phyloP scores from a whole-genome alignment of 352 stramenopile genomes.

The Pythium apleroticum region DNA sequence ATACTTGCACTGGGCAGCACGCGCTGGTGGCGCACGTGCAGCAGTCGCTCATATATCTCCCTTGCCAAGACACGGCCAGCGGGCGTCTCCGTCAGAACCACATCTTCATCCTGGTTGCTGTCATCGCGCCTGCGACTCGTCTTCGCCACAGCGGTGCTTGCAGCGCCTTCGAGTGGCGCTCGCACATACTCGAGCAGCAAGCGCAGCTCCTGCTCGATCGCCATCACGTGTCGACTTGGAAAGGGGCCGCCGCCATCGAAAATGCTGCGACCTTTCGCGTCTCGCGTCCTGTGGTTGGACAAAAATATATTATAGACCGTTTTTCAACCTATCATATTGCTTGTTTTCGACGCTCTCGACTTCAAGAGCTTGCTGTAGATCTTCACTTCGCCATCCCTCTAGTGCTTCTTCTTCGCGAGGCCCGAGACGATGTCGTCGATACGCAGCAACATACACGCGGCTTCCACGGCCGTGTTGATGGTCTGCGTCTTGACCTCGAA shows the following conservation, averaged over 20 bases:
- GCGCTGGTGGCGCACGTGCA: constrained; percentile 34
- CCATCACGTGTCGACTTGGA: constrained; percentile 33
- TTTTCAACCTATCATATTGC: constrained; percentile 33
- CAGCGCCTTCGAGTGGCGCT: constrained; percentile 22
- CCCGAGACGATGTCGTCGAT: constrained; percentile 99
- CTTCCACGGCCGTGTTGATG: constrained; percentile 99
- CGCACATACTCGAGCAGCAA: constrained; percentile 46
- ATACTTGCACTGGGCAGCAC: constrained; percentile 31
- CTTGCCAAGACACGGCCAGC: constrained; percentile 26
- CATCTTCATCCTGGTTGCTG: neutral
- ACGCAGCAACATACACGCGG: constrained; percentile 95
- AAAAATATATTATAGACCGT: constrained; percentile 74
- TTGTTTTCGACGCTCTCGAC: constrained; percentile 1
- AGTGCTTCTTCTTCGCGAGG: constrained; percentile 95
- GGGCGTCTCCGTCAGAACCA: neutral
- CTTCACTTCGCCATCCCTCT: constrained; percentile 11
- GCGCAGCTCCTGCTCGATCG: constrained; percentile 51
- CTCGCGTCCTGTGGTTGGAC: constrained; percentile 22
- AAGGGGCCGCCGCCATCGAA: too few relatives aligned
- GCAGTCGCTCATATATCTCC: constrained; percentile 42
- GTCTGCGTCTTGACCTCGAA: constrained; percentile 99
- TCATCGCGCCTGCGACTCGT: neutral
- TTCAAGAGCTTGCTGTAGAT: constrained; percentile 4
- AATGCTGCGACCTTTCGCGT: constrained; percentile 38
- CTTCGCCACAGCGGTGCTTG: constrained; percentile 1